Base-by-base conservation (phyloP, 495 filamentous ascomycete genomes). In the Penicillium nucicola region DNA sequence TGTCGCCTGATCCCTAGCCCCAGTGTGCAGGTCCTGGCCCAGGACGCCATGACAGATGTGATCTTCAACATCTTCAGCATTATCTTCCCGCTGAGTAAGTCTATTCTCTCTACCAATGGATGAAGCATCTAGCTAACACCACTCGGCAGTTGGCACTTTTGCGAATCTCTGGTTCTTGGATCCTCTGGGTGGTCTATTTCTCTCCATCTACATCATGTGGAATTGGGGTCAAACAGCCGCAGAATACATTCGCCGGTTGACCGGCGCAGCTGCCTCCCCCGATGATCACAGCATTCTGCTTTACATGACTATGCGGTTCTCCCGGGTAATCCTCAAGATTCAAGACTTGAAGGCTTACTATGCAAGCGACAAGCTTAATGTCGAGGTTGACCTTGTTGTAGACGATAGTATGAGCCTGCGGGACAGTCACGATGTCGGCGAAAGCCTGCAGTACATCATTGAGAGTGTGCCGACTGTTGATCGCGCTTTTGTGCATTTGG, bases 261-360 rank as follows among this genome's bases (percentile, higher is more conserved):
- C 87, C 0, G 92, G 92, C 3, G 88, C 86, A 28, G 87, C 90
- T 0, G 89, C 90, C 20, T 82, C 84, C 0, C 81, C 88, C 0
- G 85, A 87, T 44, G 87, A 96, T 56, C 80, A 90, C 31, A 96
- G 92, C 59, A 80, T 96, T 15, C 71, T 97, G 7, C 76, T 97
- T 0, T 97, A 97, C 69, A 77, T 95, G 50, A 92, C 90, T 1
- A 96, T 97, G 90, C 83, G 92, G 2, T 97, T 97, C 60, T 92
- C 91, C 17, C 89, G 87, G 42, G 86, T 87, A 4, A 92, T 97
- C 51, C 84, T 84, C 57, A 87, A 90, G 57, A 93, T 97, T 33
- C 91, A 95, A 60, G 86, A 89, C 18, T 64, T 96, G 14, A 84
- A 92, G 48, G 91, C 90, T 0, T 97, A 97, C 61, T 90, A 96